phyloP scores from a whole-genome alignment of 768 basidiomycete species.

The Lentinula raphanica region DNA sequence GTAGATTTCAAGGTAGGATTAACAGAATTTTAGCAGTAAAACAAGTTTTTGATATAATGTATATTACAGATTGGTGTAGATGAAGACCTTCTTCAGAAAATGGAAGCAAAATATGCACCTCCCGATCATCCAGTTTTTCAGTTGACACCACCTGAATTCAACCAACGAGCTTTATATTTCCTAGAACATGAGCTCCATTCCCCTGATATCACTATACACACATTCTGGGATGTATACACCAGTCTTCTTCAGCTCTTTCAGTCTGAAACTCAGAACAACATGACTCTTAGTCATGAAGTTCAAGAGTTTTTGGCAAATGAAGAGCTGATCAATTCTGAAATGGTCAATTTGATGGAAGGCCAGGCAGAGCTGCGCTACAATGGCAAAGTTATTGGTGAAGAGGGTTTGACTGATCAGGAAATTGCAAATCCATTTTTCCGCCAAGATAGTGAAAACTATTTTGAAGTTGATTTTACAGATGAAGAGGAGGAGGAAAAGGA shows the following conservation, averaged over 20 bases:
- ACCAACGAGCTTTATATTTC: neutral
- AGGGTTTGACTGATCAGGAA: neutral
- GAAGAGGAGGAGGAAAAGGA: neutral
- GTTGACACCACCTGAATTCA: constrained; percentile 23
- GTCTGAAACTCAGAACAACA: neutral
- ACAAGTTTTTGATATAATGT: too few species aligned
- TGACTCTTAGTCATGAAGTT: neutral
- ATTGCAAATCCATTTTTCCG: neutral
- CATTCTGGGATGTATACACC: neutral
- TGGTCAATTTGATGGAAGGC: neutral
- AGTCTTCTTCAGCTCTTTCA: neutral
- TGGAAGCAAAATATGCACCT: constrained; percentile 21
- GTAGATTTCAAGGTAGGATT: neutral
- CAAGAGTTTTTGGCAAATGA: neutral
- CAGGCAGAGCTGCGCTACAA: neutral
- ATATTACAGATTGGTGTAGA: constrained; percentile 12
- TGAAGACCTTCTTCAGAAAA: constrained; percentile 12
- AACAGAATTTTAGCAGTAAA: too few species aligned
- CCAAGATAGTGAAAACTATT: neutral
- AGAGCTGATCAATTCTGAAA: neutral
- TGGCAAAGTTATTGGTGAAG: neutral
- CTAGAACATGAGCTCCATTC: neutral
- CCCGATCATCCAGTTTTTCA: constrained; percentile 23
- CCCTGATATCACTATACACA: neutral
- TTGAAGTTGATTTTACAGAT: neutral